Evolutionary conservation across 192 early-diverging fungal species (phyloP).

Genomic region (Coemansia sp.): DNA sequence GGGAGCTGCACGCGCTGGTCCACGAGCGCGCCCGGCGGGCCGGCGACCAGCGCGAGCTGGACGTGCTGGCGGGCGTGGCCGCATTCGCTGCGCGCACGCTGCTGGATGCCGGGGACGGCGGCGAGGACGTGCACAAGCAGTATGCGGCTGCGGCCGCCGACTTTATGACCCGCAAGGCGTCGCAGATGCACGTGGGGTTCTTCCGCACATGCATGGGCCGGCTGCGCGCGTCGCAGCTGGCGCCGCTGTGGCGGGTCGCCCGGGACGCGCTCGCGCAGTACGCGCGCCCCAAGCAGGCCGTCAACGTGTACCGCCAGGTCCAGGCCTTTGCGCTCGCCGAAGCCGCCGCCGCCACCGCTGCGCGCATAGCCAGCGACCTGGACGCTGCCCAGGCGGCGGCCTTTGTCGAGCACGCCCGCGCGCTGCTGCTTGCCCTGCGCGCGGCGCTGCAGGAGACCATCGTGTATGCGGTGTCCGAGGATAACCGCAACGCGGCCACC

Average conservation of each 20-base stretch:
- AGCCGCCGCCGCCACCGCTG: background rate
- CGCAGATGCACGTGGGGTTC: conserved; percentile 65
- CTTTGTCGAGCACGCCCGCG: background rate
- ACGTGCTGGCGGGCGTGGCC: conserved; percentile 57
- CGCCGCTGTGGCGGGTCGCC: conserved; percentile 65
- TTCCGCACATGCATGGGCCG: conserved; percentile 45
- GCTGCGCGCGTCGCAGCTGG: conserved; percentile 33
- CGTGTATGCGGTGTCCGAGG: conserved; percentile 16
- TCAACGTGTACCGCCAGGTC: conserved; percentile 65
- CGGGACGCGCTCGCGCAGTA: conserved; percentile 54
- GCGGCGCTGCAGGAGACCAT: conserved; percentile 22
- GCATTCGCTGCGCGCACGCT: conserved; percentile 60
- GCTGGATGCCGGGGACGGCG: conserved; percentile 26
- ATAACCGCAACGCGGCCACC: conserved; percentile 19
- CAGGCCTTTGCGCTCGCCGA: conserved; percentile 56
- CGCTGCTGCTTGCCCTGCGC: conserved; percentile 18
- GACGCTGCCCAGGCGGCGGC: background rate
- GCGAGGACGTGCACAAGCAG: conserved; percentile 47
- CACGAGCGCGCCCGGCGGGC: conserved; percentile 76
- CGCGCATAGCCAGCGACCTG: conserved; percentile 10
- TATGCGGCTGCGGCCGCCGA: conserved; percentile 63
- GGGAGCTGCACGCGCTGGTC: conserved; percentile 60
- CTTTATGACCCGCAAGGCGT: conserved; percentile 74
- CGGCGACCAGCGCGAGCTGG: conserved; percentile 52
- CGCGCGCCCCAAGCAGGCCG: conserved; percentile 52